Base-by-base conservation (phyloP, 2,329 filamentous ascomycete species). In the Orbilia ellipsospora region DNA sequence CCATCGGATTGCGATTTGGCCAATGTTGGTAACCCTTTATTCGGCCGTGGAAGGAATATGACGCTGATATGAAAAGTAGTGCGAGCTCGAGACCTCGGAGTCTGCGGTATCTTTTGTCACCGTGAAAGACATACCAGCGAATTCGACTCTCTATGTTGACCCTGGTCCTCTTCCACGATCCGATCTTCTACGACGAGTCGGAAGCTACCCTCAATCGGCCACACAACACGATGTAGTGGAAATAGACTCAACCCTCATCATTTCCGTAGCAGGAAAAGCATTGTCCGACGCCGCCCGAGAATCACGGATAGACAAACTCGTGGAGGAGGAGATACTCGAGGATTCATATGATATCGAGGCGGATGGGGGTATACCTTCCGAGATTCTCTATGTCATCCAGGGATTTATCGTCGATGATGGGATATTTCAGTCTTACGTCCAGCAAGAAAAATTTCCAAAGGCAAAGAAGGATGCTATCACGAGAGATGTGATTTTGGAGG, bases 1-100 rank as follows among this genome's bases (percentile, higher is more conserved):
- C 97, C 96, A 80, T 92, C 93, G 0, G 92, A 97, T 81, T 93
- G 91, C 3, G 89, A 93, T 77, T 83, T 84, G 78, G 95, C 95
- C 82, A 96, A 97, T 78, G 91, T 90, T 79, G 79, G 85, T 81
- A 16, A 26, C 31, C 5, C 3, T 36, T 10, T 36, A 36, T 15
- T 13, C 13, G 44, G 16, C 20, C 54, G 45, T 52, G 51, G 61
- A 57, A 31, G 15, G 12, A 15, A 13, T 23, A 26, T 73, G 64
- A 23, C 74, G 50, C 51, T 68, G 51, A 72, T 44, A 42, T 18
- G 6, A 16, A 57, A 5, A 23, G n/a, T 51, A 75, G 72, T 75
- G 72, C 60, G 72, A 75, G 31, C 64, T 69, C 7, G 51, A 31
- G 16, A 50, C 64, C 80, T 87, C 89, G 77, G 84, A 86, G 68